Evolutionary conservation across 495 filamentous ascomycete species (phyloP).

Genomic region (Xylaria nigripes): DNA sequence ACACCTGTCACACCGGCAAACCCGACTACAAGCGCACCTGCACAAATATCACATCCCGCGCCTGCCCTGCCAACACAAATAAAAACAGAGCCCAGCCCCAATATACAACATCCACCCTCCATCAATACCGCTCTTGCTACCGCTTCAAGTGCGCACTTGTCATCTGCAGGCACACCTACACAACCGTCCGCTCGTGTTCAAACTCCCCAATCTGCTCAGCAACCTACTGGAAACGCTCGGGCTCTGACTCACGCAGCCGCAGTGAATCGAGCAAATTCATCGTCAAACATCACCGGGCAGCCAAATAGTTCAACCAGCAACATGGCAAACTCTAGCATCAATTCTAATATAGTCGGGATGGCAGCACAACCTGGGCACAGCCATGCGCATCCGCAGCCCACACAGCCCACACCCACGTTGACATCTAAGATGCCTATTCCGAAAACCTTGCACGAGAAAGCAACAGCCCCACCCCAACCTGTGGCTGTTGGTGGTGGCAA

Average conservation of each 20-base stretch:
- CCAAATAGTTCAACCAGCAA: conserved; percentile 28
- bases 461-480: conserved; percentile 56
- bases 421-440: conserved; percentile 66
- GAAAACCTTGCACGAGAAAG: conserved; percentile 58
- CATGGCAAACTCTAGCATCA: conserved; percentile 21
- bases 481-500: conserved; percentile 53
- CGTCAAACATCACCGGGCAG: conserved; percentile 24
- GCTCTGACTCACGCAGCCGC: conserved; percentile 41
- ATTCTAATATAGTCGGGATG: neutral
- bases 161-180: conserved; percentile 36
- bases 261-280: conserved; percentile 35
- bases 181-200: conserved; percentile 37
- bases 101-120: conserved; percentile 31
- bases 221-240: conserved; percentile 29
- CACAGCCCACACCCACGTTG: conserved; percentile 31
- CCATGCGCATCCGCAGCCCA: conserved; percentile 45
- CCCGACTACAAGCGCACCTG: conserved; percentile 26
- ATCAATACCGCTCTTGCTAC: conserved; percentile 41
- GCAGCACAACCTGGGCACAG: conserved; percentile 44
- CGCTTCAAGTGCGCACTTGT: conserved; percentile 29
- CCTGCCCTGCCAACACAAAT: conserved; percentile 7
- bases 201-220: conserved; percentile 42
- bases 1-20: conserved; percentile 29
- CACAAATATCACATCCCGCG: neutral
- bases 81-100: conserved; percentile 35